Evolutionary conservation across 768 basidiomycete genomes (phyloP), one percentile per base, ranked within the genome.

Genomic region (Boletus pseudo-olivaceus): DNA sequence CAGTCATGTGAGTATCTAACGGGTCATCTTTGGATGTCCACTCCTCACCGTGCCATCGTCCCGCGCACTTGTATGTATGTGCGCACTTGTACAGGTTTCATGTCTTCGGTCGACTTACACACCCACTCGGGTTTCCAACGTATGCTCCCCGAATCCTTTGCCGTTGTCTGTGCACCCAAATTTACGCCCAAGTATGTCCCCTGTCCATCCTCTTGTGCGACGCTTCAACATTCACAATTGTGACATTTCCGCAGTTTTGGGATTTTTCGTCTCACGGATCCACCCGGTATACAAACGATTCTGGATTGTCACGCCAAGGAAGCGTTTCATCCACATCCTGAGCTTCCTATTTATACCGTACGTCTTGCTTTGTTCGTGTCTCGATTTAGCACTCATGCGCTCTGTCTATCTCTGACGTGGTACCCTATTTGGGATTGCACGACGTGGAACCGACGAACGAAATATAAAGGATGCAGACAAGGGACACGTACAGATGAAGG

Each of bases 71-170:
- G 37, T 43, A 23, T 27, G 37, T 29, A 12, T 48, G 26, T n/a
- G 6, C 7, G n/a, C 17, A 11, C n/a, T 35, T 23, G 8, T n/a
- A 39, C 54, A 87, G 85, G 85, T 70, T 97, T 97, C 74, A 93
- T 96, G 89, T 94, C 93, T 7, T 95, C 93, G 8, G 86, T 95
- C 17, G 93, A 96, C 68, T 70, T 97, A 20, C 93, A 97, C 62
- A 95, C 93, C 3, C 93, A 95, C 68, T 85, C 89, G 1, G 87
- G 82, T 8, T 97, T 94, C 72, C 93, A 96, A 62, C 70, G 82
- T 34, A 93, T 93, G 86, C 79, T 97, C 4, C 89, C 88, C 0
- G 93, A 97, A 66, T 93, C 90, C 0, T 90, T 96, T 66, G 93
- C 93, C 0, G 89, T 96, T 37, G 93, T 97, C 15, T 94, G 91